Percentiles rank a stretch among this genome's conserved stretches.
Conservation (phyloP, 2,329 filamentous ascomycete genomes). For the Exophiala oligosperma region DNA sequence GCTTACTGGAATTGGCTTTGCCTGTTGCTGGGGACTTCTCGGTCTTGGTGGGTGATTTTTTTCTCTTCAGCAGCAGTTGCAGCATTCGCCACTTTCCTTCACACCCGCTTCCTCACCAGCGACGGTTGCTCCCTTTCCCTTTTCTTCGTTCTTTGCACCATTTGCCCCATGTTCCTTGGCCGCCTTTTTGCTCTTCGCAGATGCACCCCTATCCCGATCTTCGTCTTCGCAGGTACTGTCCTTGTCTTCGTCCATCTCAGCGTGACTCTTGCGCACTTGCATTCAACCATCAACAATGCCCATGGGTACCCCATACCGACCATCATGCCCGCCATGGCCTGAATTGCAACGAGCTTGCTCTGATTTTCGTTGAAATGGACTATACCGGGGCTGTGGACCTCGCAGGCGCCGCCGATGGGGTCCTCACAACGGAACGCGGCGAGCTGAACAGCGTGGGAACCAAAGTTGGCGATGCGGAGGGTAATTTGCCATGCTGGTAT, state of each 20-base stretch:
- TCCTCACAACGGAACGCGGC: background rate
- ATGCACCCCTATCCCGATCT: too few relatives aligned
- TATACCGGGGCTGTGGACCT: background rate
- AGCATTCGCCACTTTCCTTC: background rate
- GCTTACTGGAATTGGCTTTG: too few relatives aligned
- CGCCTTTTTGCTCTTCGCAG: background rate
- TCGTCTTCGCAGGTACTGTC: too few relatives aligned
- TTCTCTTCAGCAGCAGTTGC: background rate
- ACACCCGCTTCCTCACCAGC: background rate
- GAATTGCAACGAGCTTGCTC: background rate
- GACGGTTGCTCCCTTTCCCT: background rate
- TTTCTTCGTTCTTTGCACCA: background rate
- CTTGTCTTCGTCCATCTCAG: background rate
- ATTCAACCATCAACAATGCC: background rate
- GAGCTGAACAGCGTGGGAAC: background rate
- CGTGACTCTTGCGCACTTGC: background rate
- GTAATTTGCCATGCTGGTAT: background rate
- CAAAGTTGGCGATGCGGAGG: background rate
- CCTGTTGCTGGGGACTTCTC: too few relatives aligned
- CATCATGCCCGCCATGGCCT: background rate
- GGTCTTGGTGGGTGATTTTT: background rate
- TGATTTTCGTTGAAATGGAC: background rate
- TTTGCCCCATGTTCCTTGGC: background rate
- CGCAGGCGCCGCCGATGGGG: background rate
- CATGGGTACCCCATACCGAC: background rate